phyloP scores from a whole-genome alignment of 306 rosid genomes.

The Pyrus pyrifolia region DNA sequence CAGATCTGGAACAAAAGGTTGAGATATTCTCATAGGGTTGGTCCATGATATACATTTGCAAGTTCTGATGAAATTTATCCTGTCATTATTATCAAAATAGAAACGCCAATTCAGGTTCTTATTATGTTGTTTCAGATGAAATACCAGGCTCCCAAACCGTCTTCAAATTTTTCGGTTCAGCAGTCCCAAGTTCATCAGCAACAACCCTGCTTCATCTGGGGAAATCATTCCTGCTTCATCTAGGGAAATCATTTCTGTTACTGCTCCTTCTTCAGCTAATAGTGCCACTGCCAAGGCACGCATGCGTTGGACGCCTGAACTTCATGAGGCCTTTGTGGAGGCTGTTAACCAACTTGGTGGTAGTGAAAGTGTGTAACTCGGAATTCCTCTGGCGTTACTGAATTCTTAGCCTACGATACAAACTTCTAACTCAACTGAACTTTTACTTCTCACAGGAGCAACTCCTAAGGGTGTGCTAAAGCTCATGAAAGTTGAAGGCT shows the following conservation, averaged over 20 bases:
- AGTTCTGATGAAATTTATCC: slow-evolving; percentile 20
- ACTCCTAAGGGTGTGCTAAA: slow-evolving; percentile 98
- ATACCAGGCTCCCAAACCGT: slow-evolving; percentile 49
- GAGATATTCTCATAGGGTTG: slow-evolving; percentile 15
- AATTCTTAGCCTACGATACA: slow-evolving; percentile 14
- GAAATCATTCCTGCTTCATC: slow-evolving; percentile 22
- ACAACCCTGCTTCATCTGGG: slow-evolving; percentile 44
- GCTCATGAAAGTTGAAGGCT: slow-evolving; percentile 89
- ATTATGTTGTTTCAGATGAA: slow-evolving; percentile 53
- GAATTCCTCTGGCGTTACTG: slow-evolving; percentile 6
- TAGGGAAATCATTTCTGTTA: slow-evolving; percentile 14
- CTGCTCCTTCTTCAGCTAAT: slow-evolving; percentile 55
- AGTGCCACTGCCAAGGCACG: slow-evolving; percentile 66
- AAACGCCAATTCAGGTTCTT: slow-evolving; percentile 21
- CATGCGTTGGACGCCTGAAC: slow-evolving; percentile 99
- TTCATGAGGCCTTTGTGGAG: slow-evolving; percentile 97
- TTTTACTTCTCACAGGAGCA: slow-evolving; percentile 56
- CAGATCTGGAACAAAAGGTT: slow-evolving; percentile 88
- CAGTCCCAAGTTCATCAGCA: slow-evolving; percentile 60
- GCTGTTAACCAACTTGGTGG: slow-evolving; percentile 97
- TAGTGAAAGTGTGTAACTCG: slow-evolving; percentile 73
- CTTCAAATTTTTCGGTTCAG: slow-evolving; percentile 37
- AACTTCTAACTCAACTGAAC: slow-evolving; percentile 22
- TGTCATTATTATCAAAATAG: slow-evolving; percentile 5
- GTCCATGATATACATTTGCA: slow-evolving; percentile 18